phyloP scores from a whole-genome alignment of 371 early-diverging fungal species.

The Scutellospora calospora region DNA sequence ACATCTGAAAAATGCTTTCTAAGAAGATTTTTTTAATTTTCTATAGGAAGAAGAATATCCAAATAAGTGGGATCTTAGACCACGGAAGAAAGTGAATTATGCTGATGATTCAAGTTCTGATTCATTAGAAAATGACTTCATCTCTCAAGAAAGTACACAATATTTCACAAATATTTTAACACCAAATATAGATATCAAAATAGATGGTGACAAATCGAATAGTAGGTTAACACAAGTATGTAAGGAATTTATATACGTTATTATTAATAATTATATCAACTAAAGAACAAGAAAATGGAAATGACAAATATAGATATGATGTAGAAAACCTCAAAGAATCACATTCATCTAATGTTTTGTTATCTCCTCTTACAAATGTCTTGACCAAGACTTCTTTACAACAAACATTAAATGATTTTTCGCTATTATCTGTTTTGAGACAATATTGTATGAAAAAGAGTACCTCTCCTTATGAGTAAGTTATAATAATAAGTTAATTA shows the following conservation, averaged over 20 bases:
- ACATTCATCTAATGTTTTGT: conserved; percentile 9
- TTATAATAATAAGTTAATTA: not conserved
- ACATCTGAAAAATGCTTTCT: conserved; percentile 12
- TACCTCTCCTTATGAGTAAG: conserved; percentile 38
- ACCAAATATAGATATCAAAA: not conserved
- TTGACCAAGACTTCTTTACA: not conserved
- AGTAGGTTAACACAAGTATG: conserved; percentile 23
- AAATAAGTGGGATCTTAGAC: conserved; percentile 23
- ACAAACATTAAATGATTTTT: not conserved
- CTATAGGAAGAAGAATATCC: conserved; percentile 19
- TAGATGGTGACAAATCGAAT: not conserved
- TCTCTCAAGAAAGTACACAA: not conserved
- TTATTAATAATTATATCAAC: conserved; percentile 37
- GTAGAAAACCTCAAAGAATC: conserved; percentile 7
- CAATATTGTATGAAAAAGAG: conserved; percentile 17
- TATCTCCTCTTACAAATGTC: not conserved
- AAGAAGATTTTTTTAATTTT: conserved; percentile 22
- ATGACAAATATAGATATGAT: conserved; percentile 35
- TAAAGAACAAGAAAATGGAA: conserved; percentile 7
- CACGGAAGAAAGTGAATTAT: not conserved
- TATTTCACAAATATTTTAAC: conserved; percentile 2
- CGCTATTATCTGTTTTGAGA: conserved; percentile 10
- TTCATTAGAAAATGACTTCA: not conserved
- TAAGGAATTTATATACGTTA: not conserved
- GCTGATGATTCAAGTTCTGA: conserved; percentile 19